Evolutionary conservation across 2,329 filamentous ascomycete species (phyloP), one percentile per base, ranked within the genome.

Genomic region (Eurotiales sp.): DNA sequence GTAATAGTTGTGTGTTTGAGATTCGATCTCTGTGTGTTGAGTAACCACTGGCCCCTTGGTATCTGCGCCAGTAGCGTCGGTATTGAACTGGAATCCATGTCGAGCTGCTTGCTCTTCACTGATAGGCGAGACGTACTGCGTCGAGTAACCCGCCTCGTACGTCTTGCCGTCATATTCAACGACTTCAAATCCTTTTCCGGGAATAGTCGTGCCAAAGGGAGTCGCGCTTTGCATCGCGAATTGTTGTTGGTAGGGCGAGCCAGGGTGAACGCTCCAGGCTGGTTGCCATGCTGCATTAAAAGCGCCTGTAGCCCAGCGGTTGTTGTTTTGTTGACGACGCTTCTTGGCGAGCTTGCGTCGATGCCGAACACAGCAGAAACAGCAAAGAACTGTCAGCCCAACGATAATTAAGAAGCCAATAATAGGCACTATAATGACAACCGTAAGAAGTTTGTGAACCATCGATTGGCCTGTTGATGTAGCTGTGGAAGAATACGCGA

Each of bases 381-480:
- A 75, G 45, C 70, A 68, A 17, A 65, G 59, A 4, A 62, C 60
- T 1, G 64, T 53, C 2, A 59, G 52, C 22, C 58, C 57, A 23
- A 72, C 54, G 2, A 74, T 48, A 22, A 75, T 59, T 3, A 74
- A 53, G 53, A 73, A 72, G 5, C 65, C 72, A 12, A 75, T 57
- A 29, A 76, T 67, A 6, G 73, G 73, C 2, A 76, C 59, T 0
- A 69, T 70, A 32, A 76, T 73, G 15, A 73, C 64, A 10, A 75
- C 46, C 10, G 67, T 64, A n/a, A 48, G 19, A 1, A 74, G 64
- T 34, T 68, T 65, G n/a, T 64, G 58, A 2, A 54, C 46, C 11
- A 55, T 58, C 0, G 58, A 59, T 12, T 42, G 54, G 6, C 52
- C 51, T 53, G 50, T 56, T 46, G 46, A 59, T 46, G 55, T 62